phyloP scores from a whole-genome alignment of 2,329 filamentous ascomycete genomes.

The Juglanconis juglandina region DNA sequence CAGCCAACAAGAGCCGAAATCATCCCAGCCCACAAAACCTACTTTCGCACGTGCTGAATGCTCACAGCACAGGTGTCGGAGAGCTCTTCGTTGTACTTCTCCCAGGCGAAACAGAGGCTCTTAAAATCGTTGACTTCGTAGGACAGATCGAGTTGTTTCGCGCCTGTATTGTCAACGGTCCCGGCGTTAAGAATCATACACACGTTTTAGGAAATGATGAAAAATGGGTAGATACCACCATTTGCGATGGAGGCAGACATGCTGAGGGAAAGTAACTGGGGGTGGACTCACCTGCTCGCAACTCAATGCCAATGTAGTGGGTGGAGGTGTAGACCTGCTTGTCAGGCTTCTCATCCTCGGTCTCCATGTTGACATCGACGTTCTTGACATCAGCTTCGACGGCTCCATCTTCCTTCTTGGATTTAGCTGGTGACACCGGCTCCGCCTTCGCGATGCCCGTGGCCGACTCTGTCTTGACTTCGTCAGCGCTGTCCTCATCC shows the following conservation, averaged over 20 bases:
- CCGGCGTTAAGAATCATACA: conserved; percentile 22
- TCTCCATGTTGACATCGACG: conserved; percentile 23
- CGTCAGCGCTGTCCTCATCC: conserved; percentile 27
- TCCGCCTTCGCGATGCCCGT: conserved; percentile 43
- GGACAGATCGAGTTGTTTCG: conserved; percentile 72
- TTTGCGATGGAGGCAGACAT: background rate
- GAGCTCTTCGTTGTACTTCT: conserved; percentile 69
- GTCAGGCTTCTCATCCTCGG: conserved; percentile 19
- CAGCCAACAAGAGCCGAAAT: background rate
- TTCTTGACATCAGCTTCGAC: conserved; percentile 19
- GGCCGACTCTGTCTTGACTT: conserved; percentile 46
- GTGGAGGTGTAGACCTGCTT: conserved; percentile 77
- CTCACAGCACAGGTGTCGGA: conserved; percentile 54
- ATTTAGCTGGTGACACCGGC: conserved; percentile 44
- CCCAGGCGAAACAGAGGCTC: conserved; percentile 71
- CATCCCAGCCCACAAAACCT: conserved; percentile 33
- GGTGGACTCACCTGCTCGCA: conserved; percentile 63
- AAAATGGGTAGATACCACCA: background rate
- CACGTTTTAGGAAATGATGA: conserved; percentile 7
- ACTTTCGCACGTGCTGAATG: conserved; percentile 85
- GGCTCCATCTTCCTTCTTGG: conserved; percentile 30
- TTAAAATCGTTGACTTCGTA: conserved; percentile 85
- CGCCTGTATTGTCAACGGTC: conserved; percentile 46
- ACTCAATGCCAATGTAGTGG: conserved; percentile 86
- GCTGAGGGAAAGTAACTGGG: background rate